These are phyloP conservation scores for Aspergillus brunneoviolaceus DNA, from an alignment of 2,329 filamentous ascomycete species.

Conservation along the genomic window DNA sequence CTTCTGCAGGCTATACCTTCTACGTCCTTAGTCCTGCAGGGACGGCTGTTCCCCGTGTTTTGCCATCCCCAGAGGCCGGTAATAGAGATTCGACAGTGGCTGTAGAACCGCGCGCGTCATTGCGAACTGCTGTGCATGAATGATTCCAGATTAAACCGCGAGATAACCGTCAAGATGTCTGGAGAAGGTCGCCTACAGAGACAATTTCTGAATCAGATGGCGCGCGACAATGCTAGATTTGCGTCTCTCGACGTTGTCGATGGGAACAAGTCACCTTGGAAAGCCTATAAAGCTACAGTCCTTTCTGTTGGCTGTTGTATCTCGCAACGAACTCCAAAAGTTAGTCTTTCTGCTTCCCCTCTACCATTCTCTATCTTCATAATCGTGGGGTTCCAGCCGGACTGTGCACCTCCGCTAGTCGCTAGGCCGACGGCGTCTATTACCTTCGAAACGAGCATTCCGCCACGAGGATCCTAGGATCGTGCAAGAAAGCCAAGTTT, in stretches of 20 bases:
- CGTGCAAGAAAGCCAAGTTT: no score
- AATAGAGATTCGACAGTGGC: neutral
- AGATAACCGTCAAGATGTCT: neutral
- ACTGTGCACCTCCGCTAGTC: no score
- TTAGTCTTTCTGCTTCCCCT: no score
- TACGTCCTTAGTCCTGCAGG: constrained; percentile 13
- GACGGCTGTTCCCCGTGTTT: constrained; percentile 2
- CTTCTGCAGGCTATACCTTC: constrained; percentile 12
- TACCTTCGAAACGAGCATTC: neutral
- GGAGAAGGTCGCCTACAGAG: constrained; percentile 1
- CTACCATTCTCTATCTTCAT: no score
- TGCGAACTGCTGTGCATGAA: constrained; percentile 3
- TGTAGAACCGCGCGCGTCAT: constrained; percentile 18
- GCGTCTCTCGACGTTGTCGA: neutral
- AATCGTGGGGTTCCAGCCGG: no score
- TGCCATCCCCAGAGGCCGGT: neutral
- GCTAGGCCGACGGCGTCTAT: no score
- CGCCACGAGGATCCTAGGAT: neutral
- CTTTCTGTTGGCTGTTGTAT: no score
- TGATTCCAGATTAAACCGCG: neutral
- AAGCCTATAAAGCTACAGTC: no score
- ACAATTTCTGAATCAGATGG: constrained; percentile 13
- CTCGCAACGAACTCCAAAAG: no score
- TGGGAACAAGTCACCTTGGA: no score
- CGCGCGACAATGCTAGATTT: constrained; percentile 15